Conservation (phyloP, 1,284 basidiomycete species). For the Cutaneotrichosporon mucoides region DNA sequence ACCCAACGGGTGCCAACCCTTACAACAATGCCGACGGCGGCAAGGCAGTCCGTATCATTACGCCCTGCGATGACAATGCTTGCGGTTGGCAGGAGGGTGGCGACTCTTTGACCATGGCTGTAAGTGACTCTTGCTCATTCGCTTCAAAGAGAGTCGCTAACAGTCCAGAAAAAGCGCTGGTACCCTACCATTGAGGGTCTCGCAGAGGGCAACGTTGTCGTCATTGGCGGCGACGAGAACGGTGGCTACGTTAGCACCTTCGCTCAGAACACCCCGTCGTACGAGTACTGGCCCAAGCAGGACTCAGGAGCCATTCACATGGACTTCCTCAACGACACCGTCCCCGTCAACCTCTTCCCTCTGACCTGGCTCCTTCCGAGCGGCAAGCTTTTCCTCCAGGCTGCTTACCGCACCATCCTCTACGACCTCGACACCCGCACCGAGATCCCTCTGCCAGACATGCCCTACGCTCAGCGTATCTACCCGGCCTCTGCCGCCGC, state of each 20-base stretch:
- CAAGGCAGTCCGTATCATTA: slow-evolving; percentile 57
- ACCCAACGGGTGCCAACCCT: slow-evolving; percentile 50
- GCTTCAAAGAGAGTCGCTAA: slow-evolving; percentile 28
- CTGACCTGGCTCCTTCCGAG: slow-evolving; percentile 78
- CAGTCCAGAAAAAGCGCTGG: slow-evolving; percentile 60
- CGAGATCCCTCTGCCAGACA: slow-evolving; percentile 42
- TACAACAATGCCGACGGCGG: slow-evolving; percentile 63
- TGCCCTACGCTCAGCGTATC: slow-evolving; percentile 65
- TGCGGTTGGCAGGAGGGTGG: slow-evolving; percentile 58
- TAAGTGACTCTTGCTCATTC: slow-evolving; percentile 49
- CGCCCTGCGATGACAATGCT: slow-evolving; percentile 63
- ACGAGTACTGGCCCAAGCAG: slow-evolving; percentile 67
- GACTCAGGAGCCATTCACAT: slow-evolving; percentile 58
- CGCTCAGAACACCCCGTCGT: slow-evolving; percentile 73
- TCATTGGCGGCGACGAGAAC: slow-evolving; percentile 52
- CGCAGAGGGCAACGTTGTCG: slow-evolving; percentile 51
- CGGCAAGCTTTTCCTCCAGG: slow-evolving; percentile 68
- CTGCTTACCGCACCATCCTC: slow-evolving; percentile 50
- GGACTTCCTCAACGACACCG: slow-evolving; percentile 74
- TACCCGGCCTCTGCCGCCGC: slow-evolving; percentile 88
- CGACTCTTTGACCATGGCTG: slow-evolving; percentile 52
- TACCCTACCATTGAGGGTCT: slow-evolving; percentile 61
- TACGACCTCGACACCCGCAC: slow-evolving; percentile 39
- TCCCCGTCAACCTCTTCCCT: slow-evolving; percentile 86
- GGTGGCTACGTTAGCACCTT: slow-evolving; percentile 63